Evolutionary conservation across 148 eudicot species (phyloP).

Genomic region (Amaranthus cruentus): DNA sequence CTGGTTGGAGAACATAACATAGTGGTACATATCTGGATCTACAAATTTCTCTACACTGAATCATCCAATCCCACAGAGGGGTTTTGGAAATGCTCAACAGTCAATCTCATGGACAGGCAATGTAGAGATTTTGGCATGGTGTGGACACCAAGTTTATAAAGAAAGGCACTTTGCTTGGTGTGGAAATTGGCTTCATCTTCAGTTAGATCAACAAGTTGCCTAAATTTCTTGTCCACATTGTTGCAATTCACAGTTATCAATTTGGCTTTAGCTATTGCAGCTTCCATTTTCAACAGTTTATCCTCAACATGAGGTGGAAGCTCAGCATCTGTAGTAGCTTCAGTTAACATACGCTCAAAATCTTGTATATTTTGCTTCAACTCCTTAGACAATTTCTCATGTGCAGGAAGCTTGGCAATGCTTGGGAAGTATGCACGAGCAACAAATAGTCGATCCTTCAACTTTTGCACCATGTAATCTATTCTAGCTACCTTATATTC

Average conservation of each 20-base stretch:
- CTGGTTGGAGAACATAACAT: constrained; percentile 76
- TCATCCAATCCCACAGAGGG: constrained; percentile 42
- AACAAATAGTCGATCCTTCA: constrained; percentile 85
- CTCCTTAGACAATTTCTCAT: constrained; percentile 72
- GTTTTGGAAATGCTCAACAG: constrained; percentile 75
- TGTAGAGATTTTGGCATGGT: constrained; percentile 96
- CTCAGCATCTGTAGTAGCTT: constrained; percentile 76
- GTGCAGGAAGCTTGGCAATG: constrained; percentile 79
- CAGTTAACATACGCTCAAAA: constrained; percentile 85
- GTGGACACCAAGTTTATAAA: constrained; percentile 87
- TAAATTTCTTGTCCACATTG: constrained; percentile 94
- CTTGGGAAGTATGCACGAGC: constrained; percentile 99
- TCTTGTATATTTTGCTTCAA: constrained; percentile 93
- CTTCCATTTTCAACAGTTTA: constrained; percentile 69
- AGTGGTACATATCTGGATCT: constrained; percentile 69
- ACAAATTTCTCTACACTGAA: constrained; percentile 39
- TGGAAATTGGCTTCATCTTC: constrained; percentile 97
- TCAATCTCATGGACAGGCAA: constrained; percentile 85
- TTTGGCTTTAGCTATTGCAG: constrained; percentile 65
- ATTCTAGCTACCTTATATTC: constrained; percentile 69
- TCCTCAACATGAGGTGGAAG: constrained; percentile 65
- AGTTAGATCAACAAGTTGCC: constrained; percentile 90
- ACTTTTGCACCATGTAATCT: constrained; percentile 62
- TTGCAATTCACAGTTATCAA: constrained; percentile 59
- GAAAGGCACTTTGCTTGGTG: constrained; percentile 93